Base-by-base conservation (phyloP, 2,329 filamentous ascomycete species). In the Blastomyces gilchristii region DNA sequence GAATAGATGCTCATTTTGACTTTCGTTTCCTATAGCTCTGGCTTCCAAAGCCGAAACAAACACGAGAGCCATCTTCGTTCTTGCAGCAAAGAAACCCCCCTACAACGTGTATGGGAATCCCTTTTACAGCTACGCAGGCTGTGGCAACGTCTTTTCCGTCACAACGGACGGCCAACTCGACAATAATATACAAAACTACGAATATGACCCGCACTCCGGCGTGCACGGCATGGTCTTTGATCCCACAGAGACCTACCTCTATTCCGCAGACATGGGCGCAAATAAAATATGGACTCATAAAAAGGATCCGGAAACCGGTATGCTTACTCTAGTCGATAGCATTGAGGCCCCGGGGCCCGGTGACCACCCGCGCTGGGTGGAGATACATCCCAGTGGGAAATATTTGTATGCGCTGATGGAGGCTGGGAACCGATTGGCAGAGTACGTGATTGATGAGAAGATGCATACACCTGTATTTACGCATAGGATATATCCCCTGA, bases 401-500 rank as follows among this genome's bases (percentile, higher is more conserved):
- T 91, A 91, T 75, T 81, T 96, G 63, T 96, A 95, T 76, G 90
- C 84, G 8, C 81, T 96, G 68, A 95, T 94, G 89, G 91, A 96
- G 76, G 87, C 87, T n/a, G 90, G 90, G 62, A 96, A 96, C 78
- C 81, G 87, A 60, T 78, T 96, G 63, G 90, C 85, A 74, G 88
- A 91, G 69, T 96, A 94, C 75, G 82, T 89, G 67, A 85, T 96
- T 75, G 88, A 94, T 73, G 83, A 86, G 63, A 74, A 79, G 54
- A 90, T 88, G 3, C 87, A 86, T 74, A 77, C 90, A 72, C 91
- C 91, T 14, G 83, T 90, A 22, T 94, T 90, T 77, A 95, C 90
- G 5, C 83, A 88, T 72, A 84, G 87, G 67, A 81, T 83, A 61
- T 95, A 85, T 74, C 90, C 91, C 2, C 80, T 96, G 58, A 89